These are phyloP conservation scores for Fusarium liriodendri DNA, from an alignment of 2,329 filamentous ascomycete genomes.

Conservation along the genomic window DNA sequence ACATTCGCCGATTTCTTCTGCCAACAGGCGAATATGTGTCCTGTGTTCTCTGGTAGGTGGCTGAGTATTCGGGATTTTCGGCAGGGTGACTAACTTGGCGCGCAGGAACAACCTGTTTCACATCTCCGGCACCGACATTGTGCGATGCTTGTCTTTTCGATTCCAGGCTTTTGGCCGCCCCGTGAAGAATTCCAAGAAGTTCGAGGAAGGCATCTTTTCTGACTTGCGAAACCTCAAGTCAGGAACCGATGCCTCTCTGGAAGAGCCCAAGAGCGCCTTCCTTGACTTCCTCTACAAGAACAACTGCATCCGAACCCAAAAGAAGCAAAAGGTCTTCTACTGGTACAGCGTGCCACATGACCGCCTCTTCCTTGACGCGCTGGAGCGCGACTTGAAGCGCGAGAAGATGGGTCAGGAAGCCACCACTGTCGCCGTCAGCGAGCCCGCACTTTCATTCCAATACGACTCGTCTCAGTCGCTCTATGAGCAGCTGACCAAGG, in stretches of 20 bases:
- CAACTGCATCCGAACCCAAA: constrained; percentile 99
- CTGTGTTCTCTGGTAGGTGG: constrained; percentile 83
- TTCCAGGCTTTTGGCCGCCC: constrained; percentile 99
- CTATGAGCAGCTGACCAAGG: constrained; percentile 99
- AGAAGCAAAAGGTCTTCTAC: constrained; percentile 99
- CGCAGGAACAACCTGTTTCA: constrained; percentile 91
- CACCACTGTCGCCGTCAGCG: constrained; percentile 95
- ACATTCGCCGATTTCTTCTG: constrained; percentile 93
- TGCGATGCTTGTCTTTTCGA: constrained; percentile 95
- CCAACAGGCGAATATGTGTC: constrained; percentile 99
- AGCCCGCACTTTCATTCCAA: constrained; percentile 97
- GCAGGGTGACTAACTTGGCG: constrained; percentile 3
- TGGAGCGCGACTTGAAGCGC: constrained; percentile 97
- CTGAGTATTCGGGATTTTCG: not conserved
- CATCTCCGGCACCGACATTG: constrained; percentile 98
- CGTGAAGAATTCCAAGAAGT: constrained; percentile 99
- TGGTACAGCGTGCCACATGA: constrained; percentile 99
- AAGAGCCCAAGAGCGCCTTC: constrained; percentile 98
- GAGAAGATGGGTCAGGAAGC: constrained; percentile 99
- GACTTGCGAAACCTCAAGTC: constrained; percentile 98
- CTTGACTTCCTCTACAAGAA: constrained; percentile 99
- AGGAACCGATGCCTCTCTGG: constrained; percentile 95
- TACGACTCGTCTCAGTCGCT: constrained; percentile 99
- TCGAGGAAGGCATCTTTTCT: constrained; percentile 99
- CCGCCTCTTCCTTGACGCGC: constrained; percentile 93